A percentile compares a stretch with the other conserved stretches of the same genome.
phyloP scores from a whole-genome alignment of 2,329 filamentous ascomycete species.

The Monosporascus cannonballus region DNA sequence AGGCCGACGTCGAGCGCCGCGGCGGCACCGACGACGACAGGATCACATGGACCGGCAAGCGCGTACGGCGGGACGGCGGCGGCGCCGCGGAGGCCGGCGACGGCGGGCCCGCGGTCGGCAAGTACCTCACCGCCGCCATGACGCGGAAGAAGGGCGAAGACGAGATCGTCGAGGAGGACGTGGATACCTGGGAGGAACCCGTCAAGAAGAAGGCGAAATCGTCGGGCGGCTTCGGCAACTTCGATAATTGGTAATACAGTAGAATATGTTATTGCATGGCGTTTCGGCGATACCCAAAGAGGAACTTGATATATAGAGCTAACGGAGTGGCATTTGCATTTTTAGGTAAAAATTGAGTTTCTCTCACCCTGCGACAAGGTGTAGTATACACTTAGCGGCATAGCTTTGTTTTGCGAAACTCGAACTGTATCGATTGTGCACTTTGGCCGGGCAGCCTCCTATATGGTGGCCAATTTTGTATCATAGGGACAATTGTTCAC shows the following conservation, averaged over 20 bases:
- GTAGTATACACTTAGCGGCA: too few species aligned
- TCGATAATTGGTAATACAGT: conserved; percentile 71
- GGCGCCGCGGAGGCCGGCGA: not conserved
- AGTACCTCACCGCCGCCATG: conserved; percentile 67
- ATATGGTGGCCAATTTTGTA: too few species aligned
- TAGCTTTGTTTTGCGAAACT: too few species aligned
- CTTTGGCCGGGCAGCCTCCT: too few species aligned
- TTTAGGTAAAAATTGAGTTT: too few species aligned
- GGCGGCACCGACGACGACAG: conserved; percentile 82
- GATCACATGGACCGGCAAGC: conserved; percentile 22
- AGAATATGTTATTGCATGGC: conserved; percentile 8
- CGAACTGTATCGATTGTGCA: too few species aligned
- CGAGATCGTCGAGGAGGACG: conserved; percentile 55
- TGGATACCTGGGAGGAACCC: conserved; percentile 63
- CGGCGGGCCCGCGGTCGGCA: conserved; percentile 52
- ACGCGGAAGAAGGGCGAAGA: conserved; percentile 32
- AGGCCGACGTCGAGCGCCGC: conserved; percentile 54
- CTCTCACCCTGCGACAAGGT: too few species aligned
- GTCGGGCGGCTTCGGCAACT: conserved; percentile 76
- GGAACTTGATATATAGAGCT: not conserved
- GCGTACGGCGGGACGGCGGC: not conserved
- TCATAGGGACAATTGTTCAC: too few species aligned
- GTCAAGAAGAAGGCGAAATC: conserved; percentile 72
- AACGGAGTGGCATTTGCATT: too few species aligned
- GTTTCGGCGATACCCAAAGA: not conserved